These are phyloP conservation scores for Physcomitrellopsis africana DNA, from an alignment of 225 moss, liverwort and hornwort genomes.

Conservation along the genomic window DNA sequence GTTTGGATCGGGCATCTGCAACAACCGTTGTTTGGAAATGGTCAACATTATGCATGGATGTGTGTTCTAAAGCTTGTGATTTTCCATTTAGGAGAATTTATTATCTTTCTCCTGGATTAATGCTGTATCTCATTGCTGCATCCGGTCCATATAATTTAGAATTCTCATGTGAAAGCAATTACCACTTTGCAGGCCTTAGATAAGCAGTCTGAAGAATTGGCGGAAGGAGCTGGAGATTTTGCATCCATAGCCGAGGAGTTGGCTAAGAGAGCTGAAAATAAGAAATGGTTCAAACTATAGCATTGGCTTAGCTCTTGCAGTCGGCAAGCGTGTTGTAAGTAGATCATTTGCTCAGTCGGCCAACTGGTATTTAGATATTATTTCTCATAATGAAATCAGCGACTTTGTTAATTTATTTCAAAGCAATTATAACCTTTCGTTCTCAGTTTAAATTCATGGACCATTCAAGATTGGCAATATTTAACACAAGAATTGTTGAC, in stretches of 20 bases:
- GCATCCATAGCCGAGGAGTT: conserved; percentile 88
- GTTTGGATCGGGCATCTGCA: conserved; percentile 5
- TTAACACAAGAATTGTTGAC: too few relatives aligned
- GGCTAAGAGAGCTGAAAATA: conserved; percentile 75
- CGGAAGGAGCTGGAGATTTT: conserved; percentile 77
- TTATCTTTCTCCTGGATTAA: neutral
- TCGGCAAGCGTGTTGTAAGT: neutral
- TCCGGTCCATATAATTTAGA: neutral
- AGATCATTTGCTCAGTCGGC: conserved; percentile 17
- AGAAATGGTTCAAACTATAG: conserved; percentile 85
- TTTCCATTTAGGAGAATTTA: neutral
- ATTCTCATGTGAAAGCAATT: conserved; percentile 8
- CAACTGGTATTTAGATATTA: neutral
- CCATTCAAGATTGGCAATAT: conserved; percentile 7
- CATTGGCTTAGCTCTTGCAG: conserved; percentile 1
- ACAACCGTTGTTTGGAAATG: neutral
- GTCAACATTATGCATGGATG: neutral
- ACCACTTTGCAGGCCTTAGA: conserved; percentile 63
- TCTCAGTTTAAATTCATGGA: neutral
- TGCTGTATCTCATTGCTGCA: conserved; percentile 1
- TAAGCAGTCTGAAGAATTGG: conserved; percentile 72
- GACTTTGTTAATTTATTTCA: neutral
- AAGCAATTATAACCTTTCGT: conserved; percentile 4
- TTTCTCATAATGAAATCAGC: neutral
- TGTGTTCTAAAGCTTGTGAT: conserved; percentile 3